A percentile compares a stretch with the other conserved stretches of the same genome.
Conservation (phyloP, 345 rosid species). For the Carallia pectinifolia region DNA sequence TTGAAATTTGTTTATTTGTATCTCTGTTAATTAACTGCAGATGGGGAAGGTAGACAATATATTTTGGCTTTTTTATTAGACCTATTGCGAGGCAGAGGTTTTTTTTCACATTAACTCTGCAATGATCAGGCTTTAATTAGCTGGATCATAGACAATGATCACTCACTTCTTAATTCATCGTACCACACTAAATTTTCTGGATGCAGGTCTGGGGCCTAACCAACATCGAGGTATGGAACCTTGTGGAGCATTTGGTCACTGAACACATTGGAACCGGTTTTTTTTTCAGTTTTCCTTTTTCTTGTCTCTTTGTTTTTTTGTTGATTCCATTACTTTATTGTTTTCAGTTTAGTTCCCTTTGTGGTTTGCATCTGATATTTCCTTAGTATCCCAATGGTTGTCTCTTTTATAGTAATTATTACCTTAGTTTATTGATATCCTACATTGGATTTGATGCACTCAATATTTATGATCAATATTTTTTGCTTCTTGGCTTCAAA, state of each 20-base stretch:
- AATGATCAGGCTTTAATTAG: not conserved
- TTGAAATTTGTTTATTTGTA: not conserved
- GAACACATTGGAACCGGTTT: no score
- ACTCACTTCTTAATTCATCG: not conserved
- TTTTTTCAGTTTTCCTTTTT: no score
- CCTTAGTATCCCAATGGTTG: no score
- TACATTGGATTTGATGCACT: no score
- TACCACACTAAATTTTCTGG: constrained; percentile 14
- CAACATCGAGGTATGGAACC: constrained; percentile 45
- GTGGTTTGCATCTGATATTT: no score
- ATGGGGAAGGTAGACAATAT: constrained; percentile 69
- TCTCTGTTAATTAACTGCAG: constrained; percentile 33
- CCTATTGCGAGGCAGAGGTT: constrained; percentile 72
- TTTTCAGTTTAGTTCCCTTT: no score
- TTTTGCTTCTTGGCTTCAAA: no score
- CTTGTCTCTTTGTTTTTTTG: no score
- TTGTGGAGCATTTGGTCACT: constrained; percentile 47
- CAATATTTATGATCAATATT: no score
- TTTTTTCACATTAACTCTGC: constrained; percentile 22
- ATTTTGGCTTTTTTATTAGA: constrained; percentile 75
- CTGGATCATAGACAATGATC: not conserved
- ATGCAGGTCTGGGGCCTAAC: constrained; percentile 54
- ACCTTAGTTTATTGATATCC: no score
- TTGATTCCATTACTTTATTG: no score
- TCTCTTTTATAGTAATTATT: no score